phyloP scores from a whole-genome alignment of 1,139 yeast genomes.

The Yarrowia galli region DNA sequence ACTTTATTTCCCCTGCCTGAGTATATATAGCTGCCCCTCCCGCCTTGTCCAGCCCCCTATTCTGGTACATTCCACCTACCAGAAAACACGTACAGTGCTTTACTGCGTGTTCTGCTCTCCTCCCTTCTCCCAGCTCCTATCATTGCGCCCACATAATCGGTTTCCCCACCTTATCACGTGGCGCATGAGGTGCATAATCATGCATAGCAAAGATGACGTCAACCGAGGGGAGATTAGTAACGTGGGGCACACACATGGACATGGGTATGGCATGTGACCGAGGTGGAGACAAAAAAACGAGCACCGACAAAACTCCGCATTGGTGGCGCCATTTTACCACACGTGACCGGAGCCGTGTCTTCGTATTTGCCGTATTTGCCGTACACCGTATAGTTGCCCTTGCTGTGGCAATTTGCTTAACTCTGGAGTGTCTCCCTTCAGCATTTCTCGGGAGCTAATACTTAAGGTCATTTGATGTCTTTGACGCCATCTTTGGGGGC shows the following conservation, averaged over 20 bases:
- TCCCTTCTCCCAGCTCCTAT: too few species aligned
- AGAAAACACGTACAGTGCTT: too few species aligned
- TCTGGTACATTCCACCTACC: neutral
- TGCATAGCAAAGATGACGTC: constrained; percentile 36
- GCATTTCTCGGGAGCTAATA: constrained; percentile 18
- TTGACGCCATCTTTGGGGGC: neutral
- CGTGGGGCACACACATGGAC: neutral
- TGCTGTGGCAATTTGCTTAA: too few species aligned
- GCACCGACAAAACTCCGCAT: too few species aligned
- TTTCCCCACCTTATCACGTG: constrained; percentile 34
- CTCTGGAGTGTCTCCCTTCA: too few species aligned
- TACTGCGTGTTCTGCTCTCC: too few species aligned
- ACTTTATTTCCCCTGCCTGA: too few species aligned
- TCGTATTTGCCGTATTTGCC: too few species aligned
- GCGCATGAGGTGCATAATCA: constrained; percentile 29
- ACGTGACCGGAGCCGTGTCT: neutral
- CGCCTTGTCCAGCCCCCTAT: neutral
- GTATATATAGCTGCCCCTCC: too few species aligned
- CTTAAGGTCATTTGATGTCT: constrained; percentile 18
- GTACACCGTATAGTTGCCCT: too few species aligned
- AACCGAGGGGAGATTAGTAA: constrained; percentile 10
- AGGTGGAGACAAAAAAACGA: neutral
- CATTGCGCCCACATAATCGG: neutral
- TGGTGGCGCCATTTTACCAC: too few species aligned
- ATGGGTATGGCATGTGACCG: constrained; percentile 4